Conservation (phyloP, 805 yeast genomes). For the Jamesozyma piceae region DNA sequence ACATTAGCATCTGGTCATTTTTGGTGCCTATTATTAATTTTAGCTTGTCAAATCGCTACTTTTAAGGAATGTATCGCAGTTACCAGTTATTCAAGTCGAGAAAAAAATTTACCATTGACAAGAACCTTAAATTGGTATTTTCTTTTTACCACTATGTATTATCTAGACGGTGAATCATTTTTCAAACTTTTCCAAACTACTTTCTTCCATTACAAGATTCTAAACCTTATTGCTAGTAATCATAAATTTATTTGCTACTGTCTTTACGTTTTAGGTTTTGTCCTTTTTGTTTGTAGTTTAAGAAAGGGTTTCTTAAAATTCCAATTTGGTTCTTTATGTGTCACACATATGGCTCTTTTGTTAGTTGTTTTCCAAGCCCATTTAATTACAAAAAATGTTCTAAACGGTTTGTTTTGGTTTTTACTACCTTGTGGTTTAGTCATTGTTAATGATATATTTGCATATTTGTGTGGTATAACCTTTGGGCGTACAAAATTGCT, state of each 20-base stretch:
- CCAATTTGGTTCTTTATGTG: constrained; percentile 89
- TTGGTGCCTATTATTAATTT: constrained; percentile 63
- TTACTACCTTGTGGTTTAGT: constrained; percentile 85
- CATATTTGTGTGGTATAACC: constrained; percentile 93
- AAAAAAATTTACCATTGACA: constrained; percentile 74
- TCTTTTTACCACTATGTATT: constrained; percentile 76
- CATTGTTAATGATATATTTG: constrained; percentile 90
- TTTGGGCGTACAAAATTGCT: constrained; percentile 90
- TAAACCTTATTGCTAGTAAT: constrained; percentile 57
- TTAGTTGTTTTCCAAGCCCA: constrained; percentile 91
- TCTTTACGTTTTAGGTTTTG: constrained; percentile 77
- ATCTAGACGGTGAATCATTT: constrained; percentile 77
- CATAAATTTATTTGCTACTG: constrained; percentile 81
- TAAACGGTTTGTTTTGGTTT: constrained; percentile 91
- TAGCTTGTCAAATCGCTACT: constrained; percentile 68
- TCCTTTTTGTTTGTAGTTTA: constrained; percentile 79
- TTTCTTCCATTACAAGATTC: constrained; percentile 27
- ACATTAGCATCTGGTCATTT: constrained; percentile 77
- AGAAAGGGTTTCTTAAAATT: constrained; percentile 82
- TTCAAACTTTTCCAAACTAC: constrained; percentile 54
- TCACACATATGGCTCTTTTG: constrained; percentile 87
- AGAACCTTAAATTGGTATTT: constrained; percentile 89
- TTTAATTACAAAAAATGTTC: constrained; percentile 78
- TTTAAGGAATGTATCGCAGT: constrained; percentile 89
- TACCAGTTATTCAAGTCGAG: constrained; percentile 67